Conservation (phyloP, 768 basidiomycete species). For the Neoboletus subvelutipes region DNA sequence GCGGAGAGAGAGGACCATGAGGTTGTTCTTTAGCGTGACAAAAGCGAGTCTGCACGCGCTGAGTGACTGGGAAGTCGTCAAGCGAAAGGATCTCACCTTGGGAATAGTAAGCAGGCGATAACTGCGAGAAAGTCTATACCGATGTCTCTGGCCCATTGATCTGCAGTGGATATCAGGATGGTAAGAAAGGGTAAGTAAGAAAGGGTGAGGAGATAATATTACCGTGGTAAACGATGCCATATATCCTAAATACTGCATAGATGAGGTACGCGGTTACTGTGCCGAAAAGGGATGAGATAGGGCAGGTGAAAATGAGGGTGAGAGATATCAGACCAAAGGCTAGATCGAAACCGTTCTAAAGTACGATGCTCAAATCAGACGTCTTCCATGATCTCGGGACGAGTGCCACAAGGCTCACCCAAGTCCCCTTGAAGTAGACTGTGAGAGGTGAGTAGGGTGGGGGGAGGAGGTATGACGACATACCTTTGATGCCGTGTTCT, state of each 20-base stretch:
- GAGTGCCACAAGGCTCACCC: slow-evolving; percentile 46
- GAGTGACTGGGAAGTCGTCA: background rate
- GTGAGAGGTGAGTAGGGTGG: slow-evolving; percentile 6
- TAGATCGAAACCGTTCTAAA: slow-evolving; percentile 88
- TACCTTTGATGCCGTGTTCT: slow-evolving; percentile 90
- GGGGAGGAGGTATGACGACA: background rate
- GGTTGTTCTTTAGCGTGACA: slow-evolving; percentile 79
- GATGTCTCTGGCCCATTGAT: slow-evolving; percentile 60
- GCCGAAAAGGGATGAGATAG: slow-evolving; percentile 4
- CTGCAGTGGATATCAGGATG: slow-evolving; percentile 35
- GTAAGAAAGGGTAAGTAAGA: background rate
- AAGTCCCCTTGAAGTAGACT: slow-evolving; percentile 86
- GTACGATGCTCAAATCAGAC: slow-evolving; percentile 10
- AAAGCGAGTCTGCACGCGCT: slow-evolving; percentile 72
- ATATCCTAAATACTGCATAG: slow-evolving; percentile 74
- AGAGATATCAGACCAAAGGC: slow-evolving; percentile 64
- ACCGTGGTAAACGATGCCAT: slow-evolving; percentile 71
- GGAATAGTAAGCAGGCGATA: slow-evolving; percentile 89
- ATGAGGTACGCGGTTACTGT: slow-evolving; percentile 75
- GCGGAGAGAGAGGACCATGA: slow-evolving; percentile 79
- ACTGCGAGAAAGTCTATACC: slow-evolving; percentile 85
- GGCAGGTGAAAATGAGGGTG: background rate
- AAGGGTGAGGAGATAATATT: slow-evolving; percentile 1
- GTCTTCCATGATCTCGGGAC: slow-evolving; percentile 9
- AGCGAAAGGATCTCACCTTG: slow-evolving; percentile 50